These are phyloP conservation scores for Cynanchum wilfordii DNA, from an alignment of 257 asterid species.

Conservation along the genomic window DNA sequence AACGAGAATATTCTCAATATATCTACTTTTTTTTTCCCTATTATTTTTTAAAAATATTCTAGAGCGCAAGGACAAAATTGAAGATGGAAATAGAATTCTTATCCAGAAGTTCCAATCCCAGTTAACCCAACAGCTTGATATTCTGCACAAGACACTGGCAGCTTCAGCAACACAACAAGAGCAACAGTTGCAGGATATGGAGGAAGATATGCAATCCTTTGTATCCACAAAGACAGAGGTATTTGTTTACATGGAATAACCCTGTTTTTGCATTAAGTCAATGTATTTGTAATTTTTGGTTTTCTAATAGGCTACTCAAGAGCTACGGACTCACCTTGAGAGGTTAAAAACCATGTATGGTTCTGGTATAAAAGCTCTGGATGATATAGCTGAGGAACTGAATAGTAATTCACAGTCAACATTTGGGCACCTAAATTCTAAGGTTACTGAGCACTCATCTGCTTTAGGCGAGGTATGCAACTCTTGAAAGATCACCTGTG, in stretches of 20 bases:
- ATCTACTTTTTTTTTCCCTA: constrained; percentile 16
- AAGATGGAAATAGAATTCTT: constrained; percentile 76
- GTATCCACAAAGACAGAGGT: constrained; percentile 88
- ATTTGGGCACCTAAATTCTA: constrained; percentile 65
- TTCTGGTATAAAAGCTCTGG: constrained; percentile 69
- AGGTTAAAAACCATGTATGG: constrained; percentile 73
- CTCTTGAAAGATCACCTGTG: constrained; percentile 12
- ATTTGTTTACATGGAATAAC: constrained; percentile 9
- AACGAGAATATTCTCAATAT: neutral
- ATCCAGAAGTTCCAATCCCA: constrained; percentile 77
- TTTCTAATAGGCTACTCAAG: constrained; percentile 68
- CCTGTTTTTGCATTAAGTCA: constrained; percentile 17
- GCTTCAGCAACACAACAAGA: constrained; percentile 89
- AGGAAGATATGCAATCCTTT: constrained; percentile 92
- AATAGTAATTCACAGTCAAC: constrained; percentile 67
- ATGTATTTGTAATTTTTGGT: neutral
- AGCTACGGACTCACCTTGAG: constrained; percentile 63
- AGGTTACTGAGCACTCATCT: constrained; percentile 79
- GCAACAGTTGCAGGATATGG: constrained; percentile 78
- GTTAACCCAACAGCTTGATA: constrained; percentile 81
- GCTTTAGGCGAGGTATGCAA: constrained; percentile 69
- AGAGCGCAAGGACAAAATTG: constrained; percentile 93
- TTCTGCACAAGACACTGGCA: constrained; percentile 77
- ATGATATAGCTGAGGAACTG: constrained; percentile 75
- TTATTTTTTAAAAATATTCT: constrained; percentile 21